Percentiles rank a stretch among this genome's conserved stretches.
Conservation (phyloP, 176 grass and related monocot genomes). For the Metroxylon sagu region DNA sequence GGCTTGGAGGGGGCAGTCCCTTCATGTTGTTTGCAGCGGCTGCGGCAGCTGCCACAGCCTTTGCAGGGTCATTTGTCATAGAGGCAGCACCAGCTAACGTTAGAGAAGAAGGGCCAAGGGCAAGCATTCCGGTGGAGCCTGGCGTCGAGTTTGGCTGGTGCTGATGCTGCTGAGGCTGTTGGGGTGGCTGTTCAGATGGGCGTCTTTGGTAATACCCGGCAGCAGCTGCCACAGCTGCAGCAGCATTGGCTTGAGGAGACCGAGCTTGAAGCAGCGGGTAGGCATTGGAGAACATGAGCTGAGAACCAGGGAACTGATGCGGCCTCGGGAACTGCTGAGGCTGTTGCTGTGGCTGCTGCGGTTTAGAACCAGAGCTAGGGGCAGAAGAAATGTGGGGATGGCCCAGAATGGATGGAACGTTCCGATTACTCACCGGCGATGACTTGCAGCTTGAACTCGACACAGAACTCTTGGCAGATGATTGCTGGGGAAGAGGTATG, state of each 20-base stretch:
- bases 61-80: constrained; percentile 23
- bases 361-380: constrained; percentile 39
- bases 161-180: constrained; percentile 30
- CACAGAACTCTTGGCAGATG: constrained; percentile 47
- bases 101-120: constrained; percentile 16
- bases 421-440: constrained; percentile 34
- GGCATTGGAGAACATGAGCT: constrained; percentile 48
- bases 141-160: constrained; percentile 5
- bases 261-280: constrained; percentile 27
- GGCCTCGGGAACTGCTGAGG: constrained; percentile 25
- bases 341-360: constrained; percentile 25
- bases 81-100: constrained; percentile 8
- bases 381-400: constrained; percentile 40
- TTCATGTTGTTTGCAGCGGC: constrained; percentile 42
- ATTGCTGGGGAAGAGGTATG: constrained; percentile 45
- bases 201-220: constrained; percentile 48
- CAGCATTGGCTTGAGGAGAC: constrained; percentile 24
- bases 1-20: constrained; percentile 22
- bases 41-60: constrained; percentile 20
- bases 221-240: neutral
- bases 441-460: constrained; percentile 52
- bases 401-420: constrained; percentile 68
- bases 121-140: constrained; percentile 17
- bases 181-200: constrained; percentile 14
- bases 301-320: constrained; percentile 29